Evolutionary conservation across 352 stramenopile species (phyloP).

Genomic region (Globisporangium cystogenes): DNA sequence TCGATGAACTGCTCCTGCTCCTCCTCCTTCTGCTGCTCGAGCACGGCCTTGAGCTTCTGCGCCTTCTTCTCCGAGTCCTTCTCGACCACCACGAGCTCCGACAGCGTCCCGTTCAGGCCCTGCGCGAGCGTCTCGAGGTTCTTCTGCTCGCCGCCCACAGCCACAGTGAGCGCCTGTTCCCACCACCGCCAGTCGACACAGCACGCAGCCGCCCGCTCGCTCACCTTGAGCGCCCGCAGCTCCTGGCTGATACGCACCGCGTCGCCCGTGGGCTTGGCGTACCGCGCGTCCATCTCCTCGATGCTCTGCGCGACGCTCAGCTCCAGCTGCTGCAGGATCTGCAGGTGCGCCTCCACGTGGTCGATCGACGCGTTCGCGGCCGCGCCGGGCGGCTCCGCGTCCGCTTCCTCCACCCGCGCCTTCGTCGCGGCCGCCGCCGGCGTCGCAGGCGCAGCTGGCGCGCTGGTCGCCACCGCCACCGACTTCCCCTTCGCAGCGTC

Average conservation of each 20-base stretch:
- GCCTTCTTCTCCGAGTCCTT: slow-evolving; percentile 73
- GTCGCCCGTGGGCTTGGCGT: slow-evolving; percentile 21
- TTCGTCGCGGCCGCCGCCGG: too few relatives aligned
- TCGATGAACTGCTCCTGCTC: slow-evolving; percentile 75
- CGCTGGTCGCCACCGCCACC: neutral
- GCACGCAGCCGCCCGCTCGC: too few relatives aligned
- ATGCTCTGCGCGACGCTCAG: slow-evolving; percentile 65
- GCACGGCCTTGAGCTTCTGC: slow-evolving; percentile 72
- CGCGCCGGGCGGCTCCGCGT: neutral
- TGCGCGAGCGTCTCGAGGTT: slow-evolving; percentile 68
- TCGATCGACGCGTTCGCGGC: slow-evolving; percentile 59
- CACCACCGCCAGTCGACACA: too few relatives aligned
- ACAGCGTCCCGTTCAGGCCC: slow-evolving; percentile 67
- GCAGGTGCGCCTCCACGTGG: slow-evolving; percentile 69
- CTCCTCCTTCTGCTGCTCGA: slow-evolving; percentile 74
- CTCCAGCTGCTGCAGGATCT: slow-evolving; percentile 69
- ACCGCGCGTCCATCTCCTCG: slow-evolving; percentile 27
- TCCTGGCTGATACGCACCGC: slow-evolving; percentile 27
- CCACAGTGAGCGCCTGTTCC: neutral
- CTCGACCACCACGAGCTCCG: slow-evolving; percentile 78
- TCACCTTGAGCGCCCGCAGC: slow-evolving; percentile 31
- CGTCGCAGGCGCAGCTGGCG: neutral
- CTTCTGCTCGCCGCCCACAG: slow-evolving; percentile 14
- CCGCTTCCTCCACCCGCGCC: neutral
- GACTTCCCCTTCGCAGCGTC: neutral